Evolutionary conservation across 345 rosid species (phyloP).

Genomic region (Syzygium oleosum): DNA sequence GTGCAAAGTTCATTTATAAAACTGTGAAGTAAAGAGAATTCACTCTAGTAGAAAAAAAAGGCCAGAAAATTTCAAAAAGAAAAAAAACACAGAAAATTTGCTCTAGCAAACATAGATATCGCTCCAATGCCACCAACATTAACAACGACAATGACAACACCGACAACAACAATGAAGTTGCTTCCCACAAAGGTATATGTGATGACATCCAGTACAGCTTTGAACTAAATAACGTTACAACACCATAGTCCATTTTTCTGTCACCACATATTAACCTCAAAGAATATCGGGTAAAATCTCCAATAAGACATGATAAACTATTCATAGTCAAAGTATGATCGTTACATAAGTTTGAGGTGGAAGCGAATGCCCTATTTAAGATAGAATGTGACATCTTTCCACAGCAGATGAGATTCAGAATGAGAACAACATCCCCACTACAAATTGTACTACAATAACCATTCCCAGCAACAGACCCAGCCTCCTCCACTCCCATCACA

Average conservation of each 20-base stretch:
- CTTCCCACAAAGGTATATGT: not conserved
- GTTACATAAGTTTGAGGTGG: not conserved
- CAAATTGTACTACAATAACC: too few species aligned
- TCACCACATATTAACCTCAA: not conserved
- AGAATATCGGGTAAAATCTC: not conserved
- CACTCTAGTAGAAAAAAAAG: not conserved
- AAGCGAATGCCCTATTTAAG: not conserved
- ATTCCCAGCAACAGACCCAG: not conserved
- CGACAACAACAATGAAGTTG: not conserved
- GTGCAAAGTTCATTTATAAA: not conserved
- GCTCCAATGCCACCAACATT: not conserved
- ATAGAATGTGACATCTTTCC: too few species aligned
- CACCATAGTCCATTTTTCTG: not conserved
- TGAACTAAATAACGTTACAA: not conserved
- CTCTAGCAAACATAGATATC: not conserved
- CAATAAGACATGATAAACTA: not conserved
- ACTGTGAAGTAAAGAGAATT: not conserved
- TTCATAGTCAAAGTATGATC: not conserved
- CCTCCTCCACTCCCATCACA: not conserved
- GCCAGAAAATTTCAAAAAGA: not conserved
- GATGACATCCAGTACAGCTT: not conserved
- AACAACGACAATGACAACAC: not conserved
- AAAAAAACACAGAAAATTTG: not conserved
- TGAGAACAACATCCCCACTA: not conserved
- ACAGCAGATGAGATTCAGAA: too few species aligned